These are phyloP conservation scores for Geotrichum cucujoidarum DNA, from an alignment of 1,139 yeast species.

Conservation along the genomic window DNA sequence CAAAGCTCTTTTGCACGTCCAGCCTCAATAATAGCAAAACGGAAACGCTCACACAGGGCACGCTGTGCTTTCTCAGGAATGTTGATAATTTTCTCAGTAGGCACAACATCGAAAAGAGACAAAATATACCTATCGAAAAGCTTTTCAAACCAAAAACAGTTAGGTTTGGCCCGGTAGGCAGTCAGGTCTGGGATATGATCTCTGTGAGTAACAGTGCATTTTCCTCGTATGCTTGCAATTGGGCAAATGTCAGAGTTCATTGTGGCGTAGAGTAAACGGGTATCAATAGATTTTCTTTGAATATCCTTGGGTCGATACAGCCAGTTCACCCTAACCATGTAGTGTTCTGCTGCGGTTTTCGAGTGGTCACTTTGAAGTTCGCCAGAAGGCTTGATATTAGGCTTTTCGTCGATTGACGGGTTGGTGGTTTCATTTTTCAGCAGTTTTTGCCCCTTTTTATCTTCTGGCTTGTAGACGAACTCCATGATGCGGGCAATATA, in stretches of 20 bases:
- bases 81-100: conserved; percentile 51
- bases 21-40: conserved; percentile 71
- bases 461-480: conserved; percentile 42
- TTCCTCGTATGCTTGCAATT: conserved; percentile 67
- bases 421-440: neutral
- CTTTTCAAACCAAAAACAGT: conserved; percentile 78
- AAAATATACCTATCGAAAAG: conserved; percentile 84
- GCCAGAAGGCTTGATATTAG: neutral
- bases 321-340: conserved; percentile 77
- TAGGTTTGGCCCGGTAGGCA: conserved; percentile 52
- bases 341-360: conserved; percentile 45
- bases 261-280: conserved; percentile 75
- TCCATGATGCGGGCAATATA: conserved; percentile 83
- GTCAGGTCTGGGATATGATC: conserved; percentile 61
- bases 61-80: conserved; percentile 56
- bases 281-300: conserved; percentile 59
- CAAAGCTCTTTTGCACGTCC: conserved; percentile 62
- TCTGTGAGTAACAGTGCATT: conserved; percentile 62
- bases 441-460: neutral
- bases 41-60: conserved; percentile 64
- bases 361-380: conserved; percentile 11
- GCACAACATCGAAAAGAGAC: conserved; percentile 65
- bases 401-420: conserved; percentile 2
- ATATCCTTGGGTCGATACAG: conserved; percentile 86
- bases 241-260: conserved; percentile 88